A percentile compares a stretch with the other conserved stretches of the same genome.
These are phyloP conservation scores for Zopfochytrium polystomum DNA, from an alignment of 371 early-diverging fungal genomes.

Conservation along the genomic window DNA sequence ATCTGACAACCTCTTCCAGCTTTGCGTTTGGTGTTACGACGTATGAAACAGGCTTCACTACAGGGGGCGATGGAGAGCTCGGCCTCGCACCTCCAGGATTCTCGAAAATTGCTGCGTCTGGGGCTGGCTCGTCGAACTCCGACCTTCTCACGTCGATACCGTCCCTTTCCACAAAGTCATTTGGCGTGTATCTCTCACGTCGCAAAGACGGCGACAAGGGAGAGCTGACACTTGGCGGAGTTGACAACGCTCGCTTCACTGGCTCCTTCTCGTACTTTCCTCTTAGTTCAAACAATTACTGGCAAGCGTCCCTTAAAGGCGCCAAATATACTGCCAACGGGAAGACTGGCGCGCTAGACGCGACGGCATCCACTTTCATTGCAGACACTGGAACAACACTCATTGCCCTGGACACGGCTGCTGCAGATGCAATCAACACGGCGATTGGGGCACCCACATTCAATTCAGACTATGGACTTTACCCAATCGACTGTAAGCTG, in stretches of 20 bases:
- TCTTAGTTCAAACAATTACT: not conserved
- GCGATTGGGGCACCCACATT: no score
- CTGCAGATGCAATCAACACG: no score
- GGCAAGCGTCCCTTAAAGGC: constrained; percentile 23
- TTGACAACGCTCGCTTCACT: constrained; percentile 51
- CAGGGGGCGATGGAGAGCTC: constrained; percentile 23
- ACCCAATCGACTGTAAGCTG: not conserved
- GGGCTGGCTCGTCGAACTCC: no score
- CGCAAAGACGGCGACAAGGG: constrained; percentile 34
- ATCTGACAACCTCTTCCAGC: constrained; percentile 13
- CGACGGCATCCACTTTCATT: constrained; percentile 15
- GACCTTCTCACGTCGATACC: no score
- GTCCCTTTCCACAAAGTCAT: no score
- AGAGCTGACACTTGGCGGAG: constrained; percentile 59
- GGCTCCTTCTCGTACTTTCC: constrained; percentile 54
- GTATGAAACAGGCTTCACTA: constrained; percentile 22
- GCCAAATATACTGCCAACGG: constrained; percentile 9
- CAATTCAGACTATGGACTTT: not conserved
- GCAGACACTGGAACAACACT: constrained; percentile 54
- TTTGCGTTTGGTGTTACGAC: constrained; percentile 27
- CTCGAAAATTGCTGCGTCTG: no score
- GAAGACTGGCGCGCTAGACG: constrained; percentile 1
- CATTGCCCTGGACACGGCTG: constrained; percentile 51
- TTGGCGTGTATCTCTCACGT: constrained; percentile 17
- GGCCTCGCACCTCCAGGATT: constrained; percentile 26